Conservation (phyloP, 768 basidiomycete genomes). For the Boletus rubroflammeus region DNA sequence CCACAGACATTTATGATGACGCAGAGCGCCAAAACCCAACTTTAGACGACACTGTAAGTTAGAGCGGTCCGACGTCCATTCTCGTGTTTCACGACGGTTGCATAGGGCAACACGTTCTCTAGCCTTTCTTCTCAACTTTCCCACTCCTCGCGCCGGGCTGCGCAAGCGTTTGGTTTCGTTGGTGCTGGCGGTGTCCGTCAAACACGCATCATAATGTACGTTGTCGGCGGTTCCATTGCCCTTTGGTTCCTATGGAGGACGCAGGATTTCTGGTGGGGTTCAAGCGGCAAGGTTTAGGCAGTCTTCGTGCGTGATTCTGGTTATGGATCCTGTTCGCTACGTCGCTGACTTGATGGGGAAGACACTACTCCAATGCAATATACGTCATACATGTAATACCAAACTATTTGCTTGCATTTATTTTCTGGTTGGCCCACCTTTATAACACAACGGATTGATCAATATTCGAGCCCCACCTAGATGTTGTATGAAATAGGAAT, state of each 20-base stretch:
- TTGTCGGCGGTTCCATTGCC: slow-evolving; percentile 50
- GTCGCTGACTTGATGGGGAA: neutral
- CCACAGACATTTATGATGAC: slow-evolving; percentile 82
- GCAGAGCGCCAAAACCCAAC: slow-evolving; percentile 78
- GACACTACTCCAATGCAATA: neutral
- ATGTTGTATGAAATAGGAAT: too few relatives aligned
- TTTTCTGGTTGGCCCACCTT: neutral
- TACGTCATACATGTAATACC: slow-evolving; percentile 6
- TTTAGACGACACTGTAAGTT: slow-evolving; percentile 70
- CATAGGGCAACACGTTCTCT: slow-evolving; percentile 62
- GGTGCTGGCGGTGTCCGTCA: slow-evolving; percentile 64
- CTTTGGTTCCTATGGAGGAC: slow-evolving; percentile 57
- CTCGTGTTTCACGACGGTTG: neutral
- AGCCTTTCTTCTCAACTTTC: slow-evolving; percentile 60
- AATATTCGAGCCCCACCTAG: too few relatives aligned
- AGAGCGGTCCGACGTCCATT: neutral
- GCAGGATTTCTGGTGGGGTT: slow-evolving; percentile 44
- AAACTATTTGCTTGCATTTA: neutral
- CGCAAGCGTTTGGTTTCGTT: slow-evolving; percentile 65
- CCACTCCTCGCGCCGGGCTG: slow-evolving; percentile 66
- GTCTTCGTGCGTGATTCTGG: slow-evolving; percentile 14
- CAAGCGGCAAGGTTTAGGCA: slow-evolving; percentile 14
- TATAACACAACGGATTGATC: too few relatives aligned
- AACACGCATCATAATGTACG: slow-evolving; percentile 61
- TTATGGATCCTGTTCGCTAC: neutral